Base-by-base conservation (phyloP, 495 filamentous ascomycete genomes). In the Zalerion maritima region DNA sequence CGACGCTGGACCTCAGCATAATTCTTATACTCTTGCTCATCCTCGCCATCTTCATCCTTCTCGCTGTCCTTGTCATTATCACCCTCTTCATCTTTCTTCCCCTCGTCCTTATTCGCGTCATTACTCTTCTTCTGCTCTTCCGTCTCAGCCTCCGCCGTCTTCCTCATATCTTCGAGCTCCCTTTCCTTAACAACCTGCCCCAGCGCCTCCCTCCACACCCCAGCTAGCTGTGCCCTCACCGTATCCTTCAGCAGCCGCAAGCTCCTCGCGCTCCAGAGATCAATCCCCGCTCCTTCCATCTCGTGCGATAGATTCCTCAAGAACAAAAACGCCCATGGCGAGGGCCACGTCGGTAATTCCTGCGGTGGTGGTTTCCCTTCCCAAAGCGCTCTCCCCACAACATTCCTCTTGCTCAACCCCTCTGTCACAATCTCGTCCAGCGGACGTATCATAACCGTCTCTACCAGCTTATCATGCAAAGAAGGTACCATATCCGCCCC, bases 261-360 rank as follows among this genome's bases (percentile, higher is more conserved):
- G 0, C 79, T 79, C 2, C 62, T 66, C 2, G 72, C 67, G 32
- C 75, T 86, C 89, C 89, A 97, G 6, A 96, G 48, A 42, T 96
- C 89, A 18, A 57, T 54, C 1, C 89, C 89, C 6, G 58, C 57
- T 8, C 58, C 53, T 20, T 64, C 64, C 84, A 97, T 91, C 1
- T 62, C 55, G 21, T 53, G 49, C 6, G 67, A 57, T 14, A 94
- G 42, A 18, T 62, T 66, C 17, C 74, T 69, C 23, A 94, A 46
- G 30, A 87, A 78, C 36, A 67, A 68, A 49, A 94, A 91, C 2
- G 73, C 67, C 16, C 64, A 62, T 0, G 81, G 73, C 1, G 84
- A 85, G 0, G 86, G 85, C 37, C 84, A 81, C n/a, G 74, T 58
- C 1, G 89, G 89, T 15, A 92, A 44, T 19, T 67, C 62, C n/a